Percentiles rank a stretch among this genome's conserved stretches.
Evolutionary conservation across 495 filamentous ascomycete species (phyloP).

Genomic region (Aspergillus heteromorphus): DNA sequence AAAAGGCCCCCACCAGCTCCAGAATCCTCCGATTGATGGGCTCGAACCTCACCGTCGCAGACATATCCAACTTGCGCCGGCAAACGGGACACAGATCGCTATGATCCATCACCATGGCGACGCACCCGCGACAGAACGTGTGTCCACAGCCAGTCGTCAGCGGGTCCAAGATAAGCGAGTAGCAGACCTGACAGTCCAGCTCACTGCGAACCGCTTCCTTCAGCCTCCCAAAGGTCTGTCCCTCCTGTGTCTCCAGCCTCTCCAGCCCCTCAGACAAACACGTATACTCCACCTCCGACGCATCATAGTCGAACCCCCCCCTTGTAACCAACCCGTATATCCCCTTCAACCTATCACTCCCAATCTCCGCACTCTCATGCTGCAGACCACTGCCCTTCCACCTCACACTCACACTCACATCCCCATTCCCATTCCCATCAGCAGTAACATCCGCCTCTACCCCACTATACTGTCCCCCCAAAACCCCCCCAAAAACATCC

Average conservation of each 20-base stretch:
- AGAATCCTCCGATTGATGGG: slow-evolving; percentile 59
- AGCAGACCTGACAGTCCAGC: slow-evolving; percentile 86
- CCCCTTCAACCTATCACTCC: slow-evolving; percentile 20
- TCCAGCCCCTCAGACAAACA: slow-evolving; percentile 47
- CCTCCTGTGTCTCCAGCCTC: slow-evolving; percentile 38
- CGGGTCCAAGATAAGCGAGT: slow-evolving; percentile 70
- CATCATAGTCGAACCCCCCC: slow-evolving; percentile 29
- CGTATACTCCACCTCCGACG: slow-evolving; percentile 49
- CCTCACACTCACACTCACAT: too few species aligned
- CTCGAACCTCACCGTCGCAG: slow-evolving; percentile 45
- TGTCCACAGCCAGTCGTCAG: slow-evolving; percentile 83
- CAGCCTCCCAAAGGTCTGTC: slow-evolving; percentile 41
- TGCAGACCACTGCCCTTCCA: slow-evolving; percentile 35
- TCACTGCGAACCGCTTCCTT: slow-evolving; percentile 59
- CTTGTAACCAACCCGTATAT: slow-evolving; percentile 26
- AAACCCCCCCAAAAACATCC: slow-evolving; percentile 47
- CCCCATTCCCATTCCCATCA: too few species aligned
- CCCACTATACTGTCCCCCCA: slow-evolving; percentile 15
- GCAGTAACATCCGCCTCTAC: too few species aligned
- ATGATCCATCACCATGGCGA: slow-evolving; percentile 68
- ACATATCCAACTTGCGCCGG: slow-evolving; percentile 59
- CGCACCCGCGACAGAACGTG: slow-evolving; percentile 78
- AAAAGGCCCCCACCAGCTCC: slow-evolving; percentile 56
- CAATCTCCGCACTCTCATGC: slow-evolving; percentile 20
- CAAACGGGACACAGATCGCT: slow-evolving; percentile 75